Evolutionary conservation across 148 eudicot genomes (phyloP), one percentile per base, ranked within the genome.

Genomic region (Linanthus parryae): DNA sequence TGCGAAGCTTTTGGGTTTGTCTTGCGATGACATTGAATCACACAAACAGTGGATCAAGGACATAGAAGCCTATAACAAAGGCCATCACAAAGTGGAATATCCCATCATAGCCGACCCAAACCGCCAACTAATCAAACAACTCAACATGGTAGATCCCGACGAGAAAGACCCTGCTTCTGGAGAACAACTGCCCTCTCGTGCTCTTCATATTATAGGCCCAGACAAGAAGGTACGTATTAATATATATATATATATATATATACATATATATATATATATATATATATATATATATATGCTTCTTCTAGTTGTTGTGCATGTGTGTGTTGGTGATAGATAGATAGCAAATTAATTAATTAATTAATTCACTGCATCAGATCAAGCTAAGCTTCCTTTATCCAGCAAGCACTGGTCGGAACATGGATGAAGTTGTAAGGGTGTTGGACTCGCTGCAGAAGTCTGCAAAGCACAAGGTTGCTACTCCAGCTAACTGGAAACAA

Each of bases 121-220:
- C 1, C 42, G 95, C 28, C 75, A 80, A 20, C 70, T 82, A 34
- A 85, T 85, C 14, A 70, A 61, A 38, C 67, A 89, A 49, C 78
- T 89, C 1, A 90, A 90, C 74, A 90, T 85, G 97, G 97, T 85
- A 23, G 95, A 85, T 36, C 92, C 92, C 1, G 86, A 85, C 20
- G 87, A 80, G 52, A 81, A 73, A 48, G 75, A 72, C 61, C 14
- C 81, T 7, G 58, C 63, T 1, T n/a, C n/a, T n/a, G 97, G 90
- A 2, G 35, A 67, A 7, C 66, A 48, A 5, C 59, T 69, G 0
- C 95, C 97, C 0, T 85, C 95, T 19, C 85, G 97, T 7, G 88
- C 97, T 7, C 68, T 90, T 6, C 97, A 85, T 46, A 76, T 90
- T 3, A 69, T 85, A 0, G 97, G 88, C 47, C 83, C 92, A n/a